phyloP scores from a whole-genome alignment of 129 eudicot genomes.

The Chrysanthemum lavandulifolium region DNA sequence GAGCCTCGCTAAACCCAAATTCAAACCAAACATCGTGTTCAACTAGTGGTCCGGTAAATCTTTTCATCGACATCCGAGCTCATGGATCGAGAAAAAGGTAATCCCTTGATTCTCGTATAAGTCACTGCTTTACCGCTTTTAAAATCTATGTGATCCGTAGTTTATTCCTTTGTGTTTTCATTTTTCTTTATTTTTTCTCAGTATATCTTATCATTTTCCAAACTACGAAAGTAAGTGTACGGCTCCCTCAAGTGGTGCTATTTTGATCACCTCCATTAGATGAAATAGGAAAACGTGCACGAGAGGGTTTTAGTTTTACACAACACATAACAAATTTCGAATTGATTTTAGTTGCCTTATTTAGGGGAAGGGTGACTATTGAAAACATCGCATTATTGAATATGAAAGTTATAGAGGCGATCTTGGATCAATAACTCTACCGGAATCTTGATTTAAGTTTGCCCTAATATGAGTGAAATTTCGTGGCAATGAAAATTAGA shows the following conservation, averaged over 20 bases:
- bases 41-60: constrained; percentile 42
- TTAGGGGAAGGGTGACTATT: too few species aligned
- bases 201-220: neutral
- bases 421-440: too few species aligned
- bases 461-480: neutral
- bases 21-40: constrained; percentile 55
- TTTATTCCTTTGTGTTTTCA: neutral
- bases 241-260: neutral
- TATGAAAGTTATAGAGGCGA: too few species aligned
- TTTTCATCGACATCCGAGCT: constrained; percentile 72
- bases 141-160: neutral
- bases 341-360: too few species aligned
- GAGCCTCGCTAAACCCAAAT: constrained; percentile 64
- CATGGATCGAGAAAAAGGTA: constrained; percentile 87
- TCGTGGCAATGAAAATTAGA: neutral
- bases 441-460: neutral
- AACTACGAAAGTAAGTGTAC: neutral
- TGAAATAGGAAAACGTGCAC: too few species aligned
- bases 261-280: neutral
- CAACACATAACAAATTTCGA: too few species aligned
- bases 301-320: too few species aligned
- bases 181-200: constrained; percentile 10
- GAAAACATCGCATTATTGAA: too few species aligned
- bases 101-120: neutral
- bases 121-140: neutral